These are phyloP conservation scores for Gastrodia elata DNA, from an alignment of 106 monocot species.

Conservation along the genomic window DNA sequence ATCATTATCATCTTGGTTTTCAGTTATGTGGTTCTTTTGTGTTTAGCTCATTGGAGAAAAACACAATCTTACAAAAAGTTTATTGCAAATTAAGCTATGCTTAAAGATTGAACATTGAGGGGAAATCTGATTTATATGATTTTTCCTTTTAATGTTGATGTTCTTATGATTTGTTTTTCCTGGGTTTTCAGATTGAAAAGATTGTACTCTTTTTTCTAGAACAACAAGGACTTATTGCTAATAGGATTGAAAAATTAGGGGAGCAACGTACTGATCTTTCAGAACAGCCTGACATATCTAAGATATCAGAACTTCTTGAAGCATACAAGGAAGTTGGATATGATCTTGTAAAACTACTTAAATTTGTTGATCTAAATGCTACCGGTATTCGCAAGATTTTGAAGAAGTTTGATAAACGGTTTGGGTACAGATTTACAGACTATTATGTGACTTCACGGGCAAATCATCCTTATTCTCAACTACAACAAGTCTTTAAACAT, in stretches of 20 bases:
- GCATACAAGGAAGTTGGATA: slow-evolving; percentile 50
- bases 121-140: not conserved
- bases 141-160: not conserved
- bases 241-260: slow-evolving; percentile 55
- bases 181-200: slow-evolving; percentile 68
- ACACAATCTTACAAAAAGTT: not conserved
- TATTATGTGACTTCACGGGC: slow-evolving; percentile 62
- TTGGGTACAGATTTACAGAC: slow-evolving; percentile 88
- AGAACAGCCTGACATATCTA: slow-evolving; percentile 40
- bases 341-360: slow-evolving; percentile 83
- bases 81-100: not conserved
- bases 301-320: slow-evolving; percentile 58
- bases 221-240: slow-evolving; percentile 92
- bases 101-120: not conserved
- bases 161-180: not conserved
- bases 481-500: slow-evolving; percentile 96
- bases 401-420: slow-evolving; percentile 92
- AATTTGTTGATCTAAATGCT: slow-evolving; percentile 86
- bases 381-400: slow-evolving; percentile 90
- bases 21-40: not conserved
- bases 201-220: slow-evolving; percentile 82
- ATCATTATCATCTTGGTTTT: not conserved
- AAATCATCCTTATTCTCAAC: slow-evolving; percentile 95
- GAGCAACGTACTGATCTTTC: slow-evolving; percentile 42
- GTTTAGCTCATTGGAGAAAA: not conserved